phyloP scores from a whole-genome alignment of 78 protist species.

The Pigoraptor vietnamica region DNA sequence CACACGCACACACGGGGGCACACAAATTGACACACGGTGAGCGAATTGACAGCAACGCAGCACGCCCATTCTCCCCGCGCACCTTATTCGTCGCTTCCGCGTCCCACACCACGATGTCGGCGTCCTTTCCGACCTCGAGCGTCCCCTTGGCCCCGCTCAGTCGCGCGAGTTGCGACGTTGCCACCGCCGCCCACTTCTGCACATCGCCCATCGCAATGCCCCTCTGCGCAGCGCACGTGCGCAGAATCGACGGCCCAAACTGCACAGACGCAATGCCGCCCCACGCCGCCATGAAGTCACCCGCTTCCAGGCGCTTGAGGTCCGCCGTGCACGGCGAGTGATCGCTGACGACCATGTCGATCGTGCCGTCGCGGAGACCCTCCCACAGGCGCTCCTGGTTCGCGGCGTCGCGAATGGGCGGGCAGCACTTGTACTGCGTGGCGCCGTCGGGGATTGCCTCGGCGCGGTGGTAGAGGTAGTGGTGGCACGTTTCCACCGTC shows the following conservation, averaged over 20 bases:
- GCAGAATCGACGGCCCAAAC: slow-evolving; percentile 34
- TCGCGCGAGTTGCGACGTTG: slow-evolving; percentile 27
- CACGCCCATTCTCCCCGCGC: too few relatives aligned
- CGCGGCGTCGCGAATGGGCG: slow-evolving; percentile 40
- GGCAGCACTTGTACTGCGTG: slow-evolving; percentile 51
- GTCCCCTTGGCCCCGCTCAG: slow-evolving; percentile 46
- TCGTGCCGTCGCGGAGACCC: slow-evolving; percentile 16
- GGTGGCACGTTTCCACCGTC: slow-evolving; percentile 45
- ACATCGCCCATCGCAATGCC: background rate
- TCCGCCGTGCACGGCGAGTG: slow-evolving; percentile 57
- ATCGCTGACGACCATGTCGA: slow-evolving; percentile 36
- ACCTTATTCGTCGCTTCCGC: too few relatives aligned
- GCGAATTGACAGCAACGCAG: too few relatives aligned
- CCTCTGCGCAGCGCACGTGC: slow-evolving; percentile 28
- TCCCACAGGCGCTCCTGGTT: slow-evolving; percentile 40
- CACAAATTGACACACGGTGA: too few relatives aligned
- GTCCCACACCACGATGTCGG: slow-evolving; percentile 54
- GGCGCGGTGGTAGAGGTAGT: slow-evolving; percentile 30
- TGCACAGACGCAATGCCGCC: slow-evolving; percentile 50
- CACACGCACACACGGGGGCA: too few relatives aligned
- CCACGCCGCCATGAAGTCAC: slow-evolving; percentile 58
- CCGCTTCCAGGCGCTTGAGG: slow-evolving; percentile 26
- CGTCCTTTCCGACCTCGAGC: slow-evolving; percentile 50
- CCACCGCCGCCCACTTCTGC: slow-evolving; percentile 16
- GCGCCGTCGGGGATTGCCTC: slow-evolving; percentile 37